phyloP scores from a whole-genome alignment of 495 filamentous ascomycete genomes.

The Mytilinidion resinicola region DNA sequence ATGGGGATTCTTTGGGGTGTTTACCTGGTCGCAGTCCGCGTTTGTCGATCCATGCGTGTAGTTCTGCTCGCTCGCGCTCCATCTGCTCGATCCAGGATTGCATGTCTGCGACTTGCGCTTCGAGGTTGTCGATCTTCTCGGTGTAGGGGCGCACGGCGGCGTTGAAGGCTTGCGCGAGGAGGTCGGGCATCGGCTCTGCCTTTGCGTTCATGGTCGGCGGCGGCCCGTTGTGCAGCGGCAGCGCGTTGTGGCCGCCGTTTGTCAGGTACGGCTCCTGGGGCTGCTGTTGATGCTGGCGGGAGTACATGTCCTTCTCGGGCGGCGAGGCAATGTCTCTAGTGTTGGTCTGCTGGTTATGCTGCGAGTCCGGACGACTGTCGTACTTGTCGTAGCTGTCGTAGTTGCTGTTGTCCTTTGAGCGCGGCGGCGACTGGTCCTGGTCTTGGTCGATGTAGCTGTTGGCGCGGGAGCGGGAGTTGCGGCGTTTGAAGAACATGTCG shows the following conservation, averaged over 20 bases:
- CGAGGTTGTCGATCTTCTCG: conserved; percentile 43
- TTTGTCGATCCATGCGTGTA: conserved; percentile 49
- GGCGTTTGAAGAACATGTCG: conserved; percentile 30
- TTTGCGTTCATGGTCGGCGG: conserved; percentile 17
- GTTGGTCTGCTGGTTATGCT: conserved; percentile 12
- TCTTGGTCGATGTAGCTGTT: conserved; percentile 27
- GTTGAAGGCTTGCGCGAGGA: conserved; percentile 45
- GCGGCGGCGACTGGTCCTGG: conserved; percentile 6
- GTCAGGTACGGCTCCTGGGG: conserved; percentile 16
- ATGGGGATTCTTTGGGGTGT: conserved; percentile 6
- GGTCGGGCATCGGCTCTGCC: conserved; percentile 39
- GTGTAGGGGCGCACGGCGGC: conserved; percentile 43
- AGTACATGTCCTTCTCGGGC: conserved; percentile 26
- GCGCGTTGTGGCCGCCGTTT: conserved; percentile 9
- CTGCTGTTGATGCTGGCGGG: conserved; percentile 11
- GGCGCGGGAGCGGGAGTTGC: conserved; percentile 12
- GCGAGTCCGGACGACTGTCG: conserved; percentile 21
- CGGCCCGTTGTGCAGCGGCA: conserved; percentile 14
- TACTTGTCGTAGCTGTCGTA: conserved; percentile 28
- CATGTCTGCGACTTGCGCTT: conserved; percentile 41
- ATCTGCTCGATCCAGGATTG: conserved; percentile 40
- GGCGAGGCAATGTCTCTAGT: conserved; percentile 1
- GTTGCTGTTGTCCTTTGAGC: conserved; percentile 18
- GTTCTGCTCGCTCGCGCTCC: conserved; percentile 43
- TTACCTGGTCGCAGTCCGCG: conserved; percentile 45